These are phyloP conservation scores for Quercus bicolor DNA, from an alignment of 306 rosid species.

Conservation along the genomic window DNA sequence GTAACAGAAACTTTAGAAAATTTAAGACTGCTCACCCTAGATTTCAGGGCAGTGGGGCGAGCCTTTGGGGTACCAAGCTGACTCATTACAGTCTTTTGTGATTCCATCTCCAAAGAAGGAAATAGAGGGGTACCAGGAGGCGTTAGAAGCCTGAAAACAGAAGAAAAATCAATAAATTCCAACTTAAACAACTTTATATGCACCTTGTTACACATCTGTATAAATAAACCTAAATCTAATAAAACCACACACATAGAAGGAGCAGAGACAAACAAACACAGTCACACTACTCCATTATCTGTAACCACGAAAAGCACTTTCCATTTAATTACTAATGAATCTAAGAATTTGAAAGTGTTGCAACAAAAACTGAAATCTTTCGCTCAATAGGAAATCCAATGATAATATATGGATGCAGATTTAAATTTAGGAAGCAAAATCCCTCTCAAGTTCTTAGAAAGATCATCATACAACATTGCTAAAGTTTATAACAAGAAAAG, in stretches of 20 bases:
- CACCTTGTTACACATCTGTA: constrained; percentile 1
- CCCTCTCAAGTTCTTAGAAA: background rate
- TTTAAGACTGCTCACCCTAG: constrained; percentile 64
- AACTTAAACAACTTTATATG: constrained; percentile 12
- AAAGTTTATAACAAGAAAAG: background rate
- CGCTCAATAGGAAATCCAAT: background rate
- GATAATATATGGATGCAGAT: background rate
- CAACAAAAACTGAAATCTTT: background rate
- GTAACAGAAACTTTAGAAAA: background rate
- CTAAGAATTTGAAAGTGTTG: background rate
- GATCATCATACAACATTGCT: background rate
- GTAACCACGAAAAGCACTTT: background rate
- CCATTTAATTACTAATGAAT: background rate
- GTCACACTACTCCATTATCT: background rate
- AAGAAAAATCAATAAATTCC: constrained; percentile 18
- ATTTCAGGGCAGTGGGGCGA: constrained; percentile 70
- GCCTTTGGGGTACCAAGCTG: constrained; percentile 69
- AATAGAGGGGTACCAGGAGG: constrained; percentile 98
- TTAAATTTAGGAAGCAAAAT: background rate
- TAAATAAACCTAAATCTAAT: background rate
- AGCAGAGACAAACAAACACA: background rate
- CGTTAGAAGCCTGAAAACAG: constrained; percentile 79
- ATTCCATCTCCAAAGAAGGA: constrained; percentile 91
- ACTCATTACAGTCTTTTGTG: constrained; percentile 70
- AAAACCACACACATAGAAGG: background rate